Evolutionary conservation across 306 rosid species (phyloP), one percentile per base, ranked within the genome.

Genomic region (Acacia acuminata): DNA sequence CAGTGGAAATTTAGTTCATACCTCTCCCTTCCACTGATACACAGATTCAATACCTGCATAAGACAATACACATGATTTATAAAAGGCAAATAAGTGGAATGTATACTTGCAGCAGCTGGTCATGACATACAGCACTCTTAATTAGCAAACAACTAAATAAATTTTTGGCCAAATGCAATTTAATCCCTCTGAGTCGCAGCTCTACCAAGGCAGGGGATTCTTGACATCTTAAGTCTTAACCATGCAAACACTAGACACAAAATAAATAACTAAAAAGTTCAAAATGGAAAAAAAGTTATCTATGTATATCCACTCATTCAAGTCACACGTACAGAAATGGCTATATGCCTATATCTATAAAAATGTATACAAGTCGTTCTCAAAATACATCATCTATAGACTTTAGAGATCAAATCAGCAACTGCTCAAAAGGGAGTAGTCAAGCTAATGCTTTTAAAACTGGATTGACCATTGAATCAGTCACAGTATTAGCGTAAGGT

Each of bases 11-110:
- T 25, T 11, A 24, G 77, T 77, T 71, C 75, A 10, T 89, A 91
- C 93, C 93, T 88, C 89, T 80, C 99, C 99, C 82, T 96, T 74
- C 99, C 99, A 96, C 88, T 83, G 85, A 84, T 96, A 96, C 16
- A 96, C 88, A 7, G 95, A 91, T 61, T 88, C 90, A 63, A 89
- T 78, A 79, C 95, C 95, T 91, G 93, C 76, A 72, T 9, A 56
- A 58, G 34, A 81, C 73, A 16, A 74, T 20, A 27, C 78, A 65
- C 56, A 15, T 15, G 38, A 76, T 13, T 47, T 81, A 50, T 6
- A 51, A 73, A 58, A 74, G 63, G 36, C 56, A 36, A 36, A 69
- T 24, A 60, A 9, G 73, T 32, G 24, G 24, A 69, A 69, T 10
- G 32, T 11, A 20, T 42, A 69, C 74, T 19, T 42, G 69, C 68